Conservation (phyloP, 2,329 filamentous ascomycete species). For the Penicillium rolfsii region DNA sequence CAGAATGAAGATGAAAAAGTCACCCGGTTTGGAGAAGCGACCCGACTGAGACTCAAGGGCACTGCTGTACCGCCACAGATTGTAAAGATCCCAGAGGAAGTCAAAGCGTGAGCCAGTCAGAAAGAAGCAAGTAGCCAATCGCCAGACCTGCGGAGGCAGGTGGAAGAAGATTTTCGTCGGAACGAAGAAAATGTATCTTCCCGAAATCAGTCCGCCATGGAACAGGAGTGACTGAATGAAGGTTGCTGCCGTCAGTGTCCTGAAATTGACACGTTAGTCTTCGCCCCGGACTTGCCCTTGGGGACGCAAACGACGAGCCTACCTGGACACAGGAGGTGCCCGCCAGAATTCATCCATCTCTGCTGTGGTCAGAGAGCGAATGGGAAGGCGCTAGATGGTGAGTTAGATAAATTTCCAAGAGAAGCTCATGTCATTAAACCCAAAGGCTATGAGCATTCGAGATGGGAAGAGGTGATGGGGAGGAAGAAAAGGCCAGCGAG, state of each 20-base stretch:
- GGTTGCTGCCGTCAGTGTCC: slow-evolving; percentile 68
- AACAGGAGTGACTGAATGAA: slow-evolving; percentile 65
- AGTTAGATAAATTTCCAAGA: slow-evolving; percentile 12
- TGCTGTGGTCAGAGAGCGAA: slow-evolving; percentile 5
- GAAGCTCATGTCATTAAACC: slow-evolving; percentile 21
- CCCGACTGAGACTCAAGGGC: slow-evolving; percentile 72
- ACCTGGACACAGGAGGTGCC: slow-evolving; percentile 69
- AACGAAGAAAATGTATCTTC: slow-evolving; percentile 57
- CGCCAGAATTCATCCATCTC: slow-evolving; percentile 66
- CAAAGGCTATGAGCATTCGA: slow-evolving; percentile 4
- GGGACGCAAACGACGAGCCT: slow-evolving; percentile 34
- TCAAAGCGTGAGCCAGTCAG: slow-evolving; percentile 59
- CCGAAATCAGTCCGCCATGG: slow-evolving; percentile 60
- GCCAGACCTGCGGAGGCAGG: slow-evolving; percentile 64
- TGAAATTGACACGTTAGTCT: slow-evolving; percentile 46
- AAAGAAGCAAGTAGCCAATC: slow-evolving; percentile 61
- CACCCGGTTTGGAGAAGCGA: slow-evolving; percentile 74
- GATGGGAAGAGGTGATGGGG: slow-evolving; percentile 11
- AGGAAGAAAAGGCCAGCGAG: slow-evolving; percentile 10
- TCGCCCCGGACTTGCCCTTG: background rate
- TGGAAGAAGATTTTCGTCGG: slow-evolving; percentile 53
- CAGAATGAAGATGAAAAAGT: slow-evolving; percentile 77
- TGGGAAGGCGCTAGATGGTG: slow-evolving; percentile 10
- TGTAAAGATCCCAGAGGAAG: slow-evolving; percentile 75
- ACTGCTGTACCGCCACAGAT: slow-evolving; percentile 76